Evolutionary conservation across 805 yeast genomes (phyloP).

Genomic region (Wickerhamomyces silvicola): DNA sequence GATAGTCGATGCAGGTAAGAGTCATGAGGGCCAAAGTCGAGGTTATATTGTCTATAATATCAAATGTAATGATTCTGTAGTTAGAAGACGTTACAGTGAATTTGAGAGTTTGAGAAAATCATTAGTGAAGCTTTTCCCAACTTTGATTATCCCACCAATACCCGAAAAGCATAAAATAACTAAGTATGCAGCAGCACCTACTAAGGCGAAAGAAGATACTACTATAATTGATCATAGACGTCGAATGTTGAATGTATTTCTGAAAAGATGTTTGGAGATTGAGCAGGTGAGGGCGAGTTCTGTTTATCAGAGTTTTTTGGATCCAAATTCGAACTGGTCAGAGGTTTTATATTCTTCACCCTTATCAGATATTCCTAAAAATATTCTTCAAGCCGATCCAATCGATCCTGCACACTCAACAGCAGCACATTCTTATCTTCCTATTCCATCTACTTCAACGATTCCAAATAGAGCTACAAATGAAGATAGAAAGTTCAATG

Average conservation of each 20-base stretch:
- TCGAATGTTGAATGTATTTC: constrained; percentile 70
- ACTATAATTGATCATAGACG: constrained; percentile 62
- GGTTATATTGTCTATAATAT: constrained; percentile 83
- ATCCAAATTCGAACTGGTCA: constrained; percentile 86
- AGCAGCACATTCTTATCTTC: constrained; percentile 56
- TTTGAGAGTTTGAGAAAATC: constrained; percentile 77
- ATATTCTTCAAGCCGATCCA: constrained; percentile 55
- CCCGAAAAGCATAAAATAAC: constrained; percentile 73
- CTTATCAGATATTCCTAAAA: constrained; percentile 43
- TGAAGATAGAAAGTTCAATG: constrained; percentile 34
- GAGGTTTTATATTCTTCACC: constrained; percentile 64
- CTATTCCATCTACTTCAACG: constrained; percentile 43
- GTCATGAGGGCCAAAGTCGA: constrained; percentile 69
- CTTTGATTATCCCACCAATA: constrained; percentile 84
- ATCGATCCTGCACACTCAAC: constrained; percentile 48
- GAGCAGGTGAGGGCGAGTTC: constrained; percentile 51
- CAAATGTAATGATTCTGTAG: constrained; percentile 50
- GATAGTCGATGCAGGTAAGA: constrained; percentile 80
- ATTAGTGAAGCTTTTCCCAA: constrained; percentile 68
- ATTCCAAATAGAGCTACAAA: constrained; percentile 20
- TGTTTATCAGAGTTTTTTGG: constrained; percentile 71
- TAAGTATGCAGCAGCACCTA: constrained; percentile 36
- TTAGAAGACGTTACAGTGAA: constrained; percentile 85
- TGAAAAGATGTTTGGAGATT: constrained; percentile 68
- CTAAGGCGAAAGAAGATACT: constrained; percentile 34